Conservation (phyloP, 768 basidiomycete genomes). For the Dioszegia hungarica region DNA sequence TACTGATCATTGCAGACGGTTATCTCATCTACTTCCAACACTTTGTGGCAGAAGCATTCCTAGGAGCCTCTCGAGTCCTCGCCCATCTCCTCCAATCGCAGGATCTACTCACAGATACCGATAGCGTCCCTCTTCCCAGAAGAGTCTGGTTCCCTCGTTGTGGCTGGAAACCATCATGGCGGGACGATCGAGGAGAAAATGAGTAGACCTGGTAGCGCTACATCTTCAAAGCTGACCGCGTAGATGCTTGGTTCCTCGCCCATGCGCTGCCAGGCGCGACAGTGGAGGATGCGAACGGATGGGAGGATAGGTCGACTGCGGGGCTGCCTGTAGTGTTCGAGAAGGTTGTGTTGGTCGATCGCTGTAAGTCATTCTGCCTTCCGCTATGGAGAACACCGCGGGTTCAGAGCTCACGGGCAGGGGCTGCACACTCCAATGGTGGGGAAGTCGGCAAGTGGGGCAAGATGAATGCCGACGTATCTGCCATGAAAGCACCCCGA, state of each 20-base stretch:
- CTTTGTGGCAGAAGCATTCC: conserved; percentile 37
- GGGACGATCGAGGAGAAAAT: conserved; percentile 24
- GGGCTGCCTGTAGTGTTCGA: conserved; percentile 39
- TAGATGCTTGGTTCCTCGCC: conserved; percentile 40
- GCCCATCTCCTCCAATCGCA: conserved; percentile 3
- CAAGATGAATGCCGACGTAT: conserved; percentile 39
- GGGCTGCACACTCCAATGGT: conserved; percentile 30
- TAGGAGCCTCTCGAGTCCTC: conserved; percentile 28
- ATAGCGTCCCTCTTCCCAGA: conserved; percentile 9
- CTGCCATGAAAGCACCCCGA: conserved; percentile 9
- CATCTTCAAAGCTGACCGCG: not conserved
- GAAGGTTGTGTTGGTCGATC: conserved; percentile 42
- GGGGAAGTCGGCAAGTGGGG: conserved; percentile 40
- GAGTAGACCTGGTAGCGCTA: not conserved
- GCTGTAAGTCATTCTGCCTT: conserved; percentile 26
- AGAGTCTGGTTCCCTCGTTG: conserved; percentile 35
- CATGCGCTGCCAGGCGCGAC: conserved; percentile 30
- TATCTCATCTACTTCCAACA: conserved; percentile 15
- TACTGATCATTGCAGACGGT: not conserved
- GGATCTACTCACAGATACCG: not conserved
- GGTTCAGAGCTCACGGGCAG: conserved; percentile 7
- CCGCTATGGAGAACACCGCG: not conserved
- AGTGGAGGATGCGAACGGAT: conserved; percentile 37
- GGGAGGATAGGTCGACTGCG: conserved; percentile 23
- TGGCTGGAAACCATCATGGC: conserved; percentile 28